phyloP scores from a whole-genome alignment of 192 early-diverging fungal species.

The Gamsiella multidivaricata region DNA sequence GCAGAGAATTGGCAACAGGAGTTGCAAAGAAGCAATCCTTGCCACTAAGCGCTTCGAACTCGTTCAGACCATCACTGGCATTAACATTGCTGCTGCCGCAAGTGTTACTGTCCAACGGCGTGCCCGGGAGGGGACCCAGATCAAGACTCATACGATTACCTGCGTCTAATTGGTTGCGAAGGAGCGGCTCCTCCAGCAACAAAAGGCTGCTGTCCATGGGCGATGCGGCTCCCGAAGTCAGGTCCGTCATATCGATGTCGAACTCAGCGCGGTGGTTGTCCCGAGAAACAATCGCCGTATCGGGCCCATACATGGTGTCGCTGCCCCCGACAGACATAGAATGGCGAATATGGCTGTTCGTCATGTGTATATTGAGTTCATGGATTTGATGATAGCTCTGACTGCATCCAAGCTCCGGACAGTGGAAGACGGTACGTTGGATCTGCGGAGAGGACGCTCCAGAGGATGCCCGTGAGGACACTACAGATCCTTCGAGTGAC shows the following conservation, averaged over 20 bases:
- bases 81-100: not conserved
- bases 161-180: conserved; percentile 15
- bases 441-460: conserved; percentile 42
- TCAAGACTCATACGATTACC: conserved; percentile 19
- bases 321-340: conserved; percentile 24
- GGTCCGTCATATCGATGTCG: conserved; percentile 33
- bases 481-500: conserved; percentile 20
- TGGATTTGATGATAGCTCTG: conserved; percentile 23
- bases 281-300: conserved; percentile 20
- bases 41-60: conserved; percentile 4
- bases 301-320: conserved; percentile 11
- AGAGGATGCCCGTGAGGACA: conserved; percentile 33
- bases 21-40: conserved; percentile 19
- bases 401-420: conserved; percentile 32
- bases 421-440: conserved; percentile 19
- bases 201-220: conserved; percentile 38
- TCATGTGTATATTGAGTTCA: conserved; percentile 32
- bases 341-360: conserved; percentile 30
- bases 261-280: conserved; percentile 19
- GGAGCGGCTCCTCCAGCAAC: conserved; percentile 12
- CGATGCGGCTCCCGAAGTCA: conserved; percentile 19
- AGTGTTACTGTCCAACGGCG: not conserved
- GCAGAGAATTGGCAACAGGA: conserved; percentile 1
- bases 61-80: not conserved
- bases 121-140: not conserved